phyloP scores from a whole-genome alignment of 208 protist species.

The Trypanosoma grayi region DNA sequence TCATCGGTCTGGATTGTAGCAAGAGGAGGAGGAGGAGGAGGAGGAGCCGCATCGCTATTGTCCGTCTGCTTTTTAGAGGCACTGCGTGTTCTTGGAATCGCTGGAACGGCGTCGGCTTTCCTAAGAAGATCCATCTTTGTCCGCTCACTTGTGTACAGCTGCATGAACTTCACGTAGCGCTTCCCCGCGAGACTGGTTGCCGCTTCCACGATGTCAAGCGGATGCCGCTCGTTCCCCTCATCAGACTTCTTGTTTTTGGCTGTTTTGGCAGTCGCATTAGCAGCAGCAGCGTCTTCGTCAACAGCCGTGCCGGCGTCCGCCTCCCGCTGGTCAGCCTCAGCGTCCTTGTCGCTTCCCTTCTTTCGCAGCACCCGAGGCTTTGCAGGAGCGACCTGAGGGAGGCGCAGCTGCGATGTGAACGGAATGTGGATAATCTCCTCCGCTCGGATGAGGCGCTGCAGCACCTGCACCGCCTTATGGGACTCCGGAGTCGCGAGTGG shows the following conservation, averaged over 20 bases:
- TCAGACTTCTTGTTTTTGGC: constrained; percentile 13
- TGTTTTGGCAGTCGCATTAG: background rate
- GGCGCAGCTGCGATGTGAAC: constrained; percentile 33
- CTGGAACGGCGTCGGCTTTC: constrained; percentile 7
- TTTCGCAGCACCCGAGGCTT: constrained; percentile 12
- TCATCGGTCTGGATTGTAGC: background rate
- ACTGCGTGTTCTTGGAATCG: constrained; percentile 1
- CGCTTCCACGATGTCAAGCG: constrained; percentile 55
- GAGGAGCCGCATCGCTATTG: background rate
- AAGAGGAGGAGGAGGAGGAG: background rate
- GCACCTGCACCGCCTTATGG: constrained; percentile 32
- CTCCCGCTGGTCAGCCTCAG: background rate
- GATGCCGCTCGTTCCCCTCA: constrained; percentile 12
- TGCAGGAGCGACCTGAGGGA: constrained; percentile 20
- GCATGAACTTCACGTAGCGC: constrained; percentile 64
- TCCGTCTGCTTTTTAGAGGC: background rate
- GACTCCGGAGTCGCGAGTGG: constrained; percentile 44
- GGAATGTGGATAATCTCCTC: constrained; percentile 35
- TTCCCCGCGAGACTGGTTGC: constrained; percentile 43
- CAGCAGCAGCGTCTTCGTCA: background rate
- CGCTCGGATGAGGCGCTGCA: constrained; percentile 38
- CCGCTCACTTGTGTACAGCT: constrained; percentile 77
- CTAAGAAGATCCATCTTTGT: constrained; percentile 61
- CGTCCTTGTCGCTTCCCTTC: constrained; percentile 2
- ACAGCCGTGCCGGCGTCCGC: background rate